Percentiles rank a stretch among this genome's conserved stretches.
These are phyloP conservation scores for Ophiostoma sp. DNA, from an alignment of 2,329 filamentous ascomycete species.

Conservation along the genomic window DNA sequence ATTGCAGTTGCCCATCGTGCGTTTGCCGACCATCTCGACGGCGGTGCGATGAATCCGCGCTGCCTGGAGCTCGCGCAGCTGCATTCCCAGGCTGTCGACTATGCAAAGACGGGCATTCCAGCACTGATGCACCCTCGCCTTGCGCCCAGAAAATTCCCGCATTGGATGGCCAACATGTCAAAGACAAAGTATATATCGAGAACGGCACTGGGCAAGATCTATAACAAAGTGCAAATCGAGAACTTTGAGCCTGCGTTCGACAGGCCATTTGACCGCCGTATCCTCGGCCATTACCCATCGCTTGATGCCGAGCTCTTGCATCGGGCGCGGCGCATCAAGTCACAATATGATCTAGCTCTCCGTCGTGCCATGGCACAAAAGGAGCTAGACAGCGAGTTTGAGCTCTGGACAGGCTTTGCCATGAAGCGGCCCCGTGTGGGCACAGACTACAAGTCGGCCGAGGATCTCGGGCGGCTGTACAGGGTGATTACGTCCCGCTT, in stretches of 20 bases:
- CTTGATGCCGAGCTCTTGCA: constrained; percentile 47
- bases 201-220: constrained; percentile 73
- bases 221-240: constrained; percentile 63
- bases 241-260: constrained; percentile 70
- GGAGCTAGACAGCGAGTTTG: constrained; percentile 80
- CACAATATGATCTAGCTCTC: constrained; percentile 69
- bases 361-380: constrained; percentile 78
- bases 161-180: constrained; percentile 74
- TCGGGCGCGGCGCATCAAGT: constrained; percentile 62
- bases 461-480: constrained; percentile 69
- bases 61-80: constrained; percentile 71
- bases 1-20: constrained; percentile 82
- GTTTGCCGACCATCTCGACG: constrained; percentile 57
- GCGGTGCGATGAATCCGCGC: constrained; percentile 60
- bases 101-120: constrained; percentile 79
- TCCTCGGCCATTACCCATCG: constrained; percentile 56
- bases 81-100: constrained; percentile 91
- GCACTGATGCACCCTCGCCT: constrained; percentile 61
- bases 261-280: constrained; percentile 66
- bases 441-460: constrained; percentile 78
- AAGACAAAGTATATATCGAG: constrained; percentile 57
- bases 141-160: constrained; percentile 63
- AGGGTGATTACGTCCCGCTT: constrained; percentile 63
- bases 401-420: constrained; percentile 83
- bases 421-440: constrained; percentile 66